These are phyloP conservation scores for Pholiota microspora DNA, from an alignment of 768 basidiomycete species.

Conservation along the genomic window DNA sequence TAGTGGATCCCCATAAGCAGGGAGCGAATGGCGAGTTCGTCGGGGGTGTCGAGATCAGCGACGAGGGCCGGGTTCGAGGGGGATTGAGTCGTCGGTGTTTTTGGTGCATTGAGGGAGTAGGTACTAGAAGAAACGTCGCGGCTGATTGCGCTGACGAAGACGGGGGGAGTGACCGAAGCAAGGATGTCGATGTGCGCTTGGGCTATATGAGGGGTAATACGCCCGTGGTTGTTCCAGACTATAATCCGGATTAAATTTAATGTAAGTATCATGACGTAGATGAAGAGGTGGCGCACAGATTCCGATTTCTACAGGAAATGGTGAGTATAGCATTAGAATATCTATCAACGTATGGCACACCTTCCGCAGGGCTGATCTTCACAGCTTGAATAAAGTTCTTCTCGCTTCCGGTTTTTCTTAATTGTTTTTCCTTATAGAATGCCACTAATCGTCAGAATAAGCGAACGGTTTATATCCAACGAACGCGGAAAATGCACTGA, in stretches of 20 bases:
- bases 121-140: slow-evolving; percentile 7
- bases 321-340: not conserved
- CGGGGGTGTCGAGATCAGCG: slow-evolving; percentile 62
- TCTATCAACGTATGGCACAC: slow-evolving; percentile 30
- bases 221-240: slow-evolving; percentile 83
- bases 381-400: slow-evolving; percentile 51
- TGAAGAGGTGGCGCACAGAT: slow-evolving; percentile 46
- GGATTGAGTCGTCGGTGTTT: slow-evolving; percentile 19
- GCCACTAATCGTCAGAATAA: no score
- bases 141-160: not conserved
- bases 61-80: slow-evolving; percentile 19
- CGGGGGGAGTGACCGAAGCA: slow-evolving; percentile 43
- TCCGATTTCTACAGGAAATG: slow-evolving; percentile 49
- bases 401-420: slow-evolving; percentile 49
- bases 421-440: slow-evolving; percentile 73
- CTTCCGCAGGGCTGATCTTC: slow-evolving; percentile 69
- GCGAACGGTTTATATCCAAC: no score
- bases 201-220: slow-evolving; percentile 52
- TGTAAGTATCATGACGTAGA: not conserved
- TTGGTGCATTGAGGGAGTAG: not conserved
- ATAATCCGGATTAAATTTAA: not conserved
- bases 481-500: slow-evolving; percentile 29
- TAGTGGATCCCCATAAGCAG: slow-evolving; percentile 69
- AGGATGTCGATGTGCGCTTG: slow-evolving; percentile 59
- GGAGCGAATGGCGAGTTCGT: slow-evolving; percentile 68